A percentile compares a stretch with the other conserved stretches of the same genome.
Conservation (phyloP, 2,329 filamentous ascomycete genomes). For the Aspergillus japonicus region DNA sequence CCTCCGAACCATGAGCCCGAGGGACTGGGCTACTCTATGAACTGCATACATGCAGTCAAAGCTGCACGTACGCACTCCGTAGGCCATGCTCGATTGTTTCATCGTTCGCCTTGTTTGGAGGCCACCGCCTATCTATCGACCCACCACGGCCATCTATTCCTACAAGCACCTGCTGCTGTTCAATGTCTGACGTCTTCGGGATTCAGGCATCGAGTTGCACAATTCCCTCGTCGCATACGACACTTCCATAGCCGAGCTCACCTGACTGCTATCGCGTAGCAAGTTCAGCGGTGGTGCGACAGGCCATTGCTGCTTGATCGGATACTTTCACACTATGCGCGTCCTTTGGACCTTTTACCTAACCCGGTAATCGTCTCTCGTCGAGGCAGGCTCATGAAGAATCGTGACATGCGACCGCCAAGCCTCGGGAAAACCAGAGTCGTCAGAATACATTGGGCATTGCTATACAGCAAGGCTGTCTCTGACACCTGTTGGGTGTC, state of each 20-base stretch:
- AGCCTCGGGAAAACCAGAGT: neutral
- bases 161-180: neutral
- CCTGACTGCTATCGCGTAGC: constrained; percentile 1
- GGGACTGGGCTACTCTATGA: neutral
- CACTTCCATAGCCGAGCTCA: neutral
- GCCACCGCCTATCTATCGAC: neutral
- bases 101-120: neutral
- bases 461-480: no score
- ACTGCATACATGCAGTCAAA: constrained; percentile 1
- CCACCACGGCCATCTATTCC: neutral
- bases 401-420: neutral
- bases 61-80: neutral
- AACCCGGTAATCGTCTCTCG: neutral
- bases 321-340: neutral
- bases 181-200: neutral
- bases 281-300: neutral
- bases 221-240: neutral
- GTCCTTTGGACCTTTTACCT: constrained; percentile 8
- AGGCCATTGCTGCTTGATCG: neutral
- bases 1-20: neutral
- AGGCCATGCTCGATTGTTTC: neutral
- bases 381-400: neutral
- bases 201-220: neutral
- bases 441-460: no score
- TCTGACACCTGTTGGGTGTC: no score